Evolutionary conservation across 1,284 basidiomycete species (phyloP), one percentile per base, ranked within the genome.

Genomic region (Ustilago lituana): DNA sequence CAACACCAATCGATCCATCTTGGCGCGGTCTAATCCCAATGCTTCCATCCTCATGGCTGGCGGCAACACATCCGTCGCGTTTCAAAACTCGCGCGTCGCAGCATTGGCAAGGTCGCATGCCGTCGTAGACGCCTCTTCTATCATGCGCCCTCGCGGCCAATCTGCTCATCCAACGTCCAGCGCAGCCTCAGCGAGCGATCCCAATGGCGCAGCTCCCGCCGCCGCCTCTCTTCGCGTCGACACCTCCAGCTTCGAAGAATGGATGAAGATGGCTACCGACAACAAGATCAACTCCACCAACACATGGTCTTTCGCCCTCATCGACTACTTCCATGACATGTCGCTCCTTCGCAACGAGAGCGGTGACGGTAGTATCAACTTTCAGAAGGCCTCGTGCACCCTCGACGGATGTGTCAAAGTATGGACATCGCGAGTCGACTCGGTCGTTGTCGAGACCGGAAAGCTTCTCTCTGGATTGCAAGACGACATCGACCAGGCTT

Each of bases 211-310:
- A 4, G 32, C 54, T 10, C 27, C 66, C 12, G 58, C 60, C 24
- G 45, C 67, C 11, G 47, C 63, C 24, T 62, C 71, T 38, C 50
- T 79, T 15, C 67, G 72, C 12, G 79, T 81, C 20, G 78, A 81
- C 63, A 77, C 60, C 12, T 80, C 80, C 50, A 78, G 72, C 58
- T 81, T 81, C 47, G 95, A 98, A 82, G 94, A 98, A 82, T 98
- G 96, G 95, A 98, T 99, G 95, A 98, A 98, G 86, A 91, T 98
- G 89, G 94, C 94, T 1, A 98, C 95, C 6, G 96, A 98, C 82
- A 98, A 98, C 83, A 99, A 98, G 95, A 98, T 99, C 85, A 99
- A 95, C 69, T 90, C 93, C 1, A 89, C 89, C 39, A 99, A 99
- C 82, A 95, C 95, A 22, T 99, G 96, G 96, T 92, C 90, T 76